Percentiles rank a stretch among this genome's conserved stretches.
Conservation (phyloP, 768 basidiomycete species). For the Pulveroboletus sp. region DNA sequence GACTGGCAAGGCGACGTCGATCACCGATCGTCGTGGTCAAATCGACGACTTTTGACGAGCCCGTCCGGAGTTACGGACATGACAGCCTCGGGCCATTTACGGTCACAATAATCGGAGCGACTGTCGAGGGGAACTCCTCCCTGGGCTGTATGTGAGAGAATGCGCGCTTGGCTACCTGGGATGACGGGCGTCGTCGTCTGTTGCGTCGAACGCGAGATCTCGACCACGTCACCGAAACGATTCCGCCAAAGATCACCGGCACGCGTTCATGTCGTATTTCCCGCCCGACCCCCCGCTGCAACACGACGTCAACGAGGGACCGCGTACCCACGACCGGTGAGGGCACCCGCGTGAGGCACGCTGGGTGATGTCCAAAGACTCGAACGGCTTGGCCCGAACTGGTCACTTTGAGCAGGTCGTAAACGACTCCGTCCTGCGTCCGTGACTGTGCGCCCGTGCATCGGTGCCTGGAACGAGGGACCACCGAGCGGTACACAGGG, state of each 20-base stretch:
- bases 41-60: background rate
- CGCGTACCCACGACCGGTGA: conserved; percentile 3
- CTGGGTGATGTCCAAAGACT: conserved; percentile 6
- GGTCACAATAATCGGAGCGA: conserved; percentile 10
- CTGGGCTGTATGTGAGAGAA: background rate
- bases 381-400: conserved; percentile 4
- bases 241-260: conserved; percentile 23
- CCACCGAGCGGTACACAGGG: conserved; percentile 9
- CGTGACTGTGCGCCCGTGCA: background rate
- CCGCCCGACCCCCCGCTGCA: conserved; percentile 15
- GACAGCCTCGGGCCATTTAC: conserved; percentile 8
- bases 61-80: background rate
- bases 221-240: conserved; percentile 18
- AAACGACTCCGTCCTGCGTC: conserved; percentile 4
- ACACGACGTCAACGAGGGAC: background rate
- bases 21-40: conserved; percentile 15
- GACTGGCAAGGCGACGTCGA: conserved; percentile 3
- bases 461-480: conserved; percentile 8
- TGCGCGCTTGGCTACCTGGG: conserved; percentile 10
- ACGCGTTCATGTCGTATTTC: conserved; percentile 17
- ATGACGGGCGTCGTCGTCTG: conserved; percentile 17
- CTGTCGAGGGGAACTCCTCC: background rate
- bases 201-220: conserved; percentile 19
- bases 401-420: conserved; percentile 5
- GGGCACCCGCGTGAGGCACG: too few relatives aligned